Evolutionary conservation across 345 rosid genomes (phyloP), one percentile per base, ranked within the genome.

Genomic region (Pelargonium nanum): DNA sequence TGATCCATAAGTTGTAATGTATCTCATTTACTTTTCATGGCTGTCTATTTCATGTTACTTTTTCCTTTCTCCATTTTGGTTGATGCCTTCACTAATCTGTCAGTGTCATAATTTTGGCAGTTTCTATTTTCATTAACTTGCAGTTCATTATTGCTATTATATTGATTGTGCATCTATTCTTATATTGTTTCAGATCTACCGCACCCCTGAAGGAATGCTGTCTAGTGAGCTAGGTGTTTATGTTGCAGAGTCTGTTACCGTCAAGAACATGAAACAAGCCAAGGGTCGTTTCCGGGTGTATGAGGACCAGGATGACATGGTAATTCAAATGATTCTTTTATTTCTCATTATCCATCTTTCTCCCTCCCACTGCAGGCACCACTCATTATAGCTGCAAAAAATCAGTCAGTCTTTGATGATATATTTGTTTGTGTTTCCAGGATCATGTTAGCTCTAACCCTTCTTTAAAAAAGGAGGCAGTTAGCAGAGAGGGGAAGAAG

Each of bases 161-260:
- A 2, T 7, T 40, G 10, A 17, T 9, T 40, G 15, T 40, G 48
- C 15, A 10, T 40, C 17, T 2, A 40, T 50, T 56, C 23, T 68
- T 26, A 53, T 65, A 44, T 55, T 74, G 52, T 67, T 62, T 59
- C 76, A 93, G 97, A 80, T 93, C 70, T 93, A 87, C 62, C 78
- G 56, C 56, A 89, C 97, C 48, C 96, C 99, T 62, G 99, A 85
- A 69, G 96, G 97, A 67, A 80, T 81, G 75, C 96, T 93, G 64
- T 85, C 87, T 50, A 85, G 73, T 68, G 97, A 93, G 74, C 85
- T 65, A 80, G 97, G 96, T 66, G 73, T 93, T 54, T 93, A 89
- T 81, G 79, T 93, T 75, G 84, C 97, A 48, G 90, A 89, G 60
- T 71, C 89, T 60, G 70, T 83, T 71, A 68, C 81, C 70, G 66